Conservation (phyloP, 129 eudicot genomes). For the Ambrosia trifida region DNA sequence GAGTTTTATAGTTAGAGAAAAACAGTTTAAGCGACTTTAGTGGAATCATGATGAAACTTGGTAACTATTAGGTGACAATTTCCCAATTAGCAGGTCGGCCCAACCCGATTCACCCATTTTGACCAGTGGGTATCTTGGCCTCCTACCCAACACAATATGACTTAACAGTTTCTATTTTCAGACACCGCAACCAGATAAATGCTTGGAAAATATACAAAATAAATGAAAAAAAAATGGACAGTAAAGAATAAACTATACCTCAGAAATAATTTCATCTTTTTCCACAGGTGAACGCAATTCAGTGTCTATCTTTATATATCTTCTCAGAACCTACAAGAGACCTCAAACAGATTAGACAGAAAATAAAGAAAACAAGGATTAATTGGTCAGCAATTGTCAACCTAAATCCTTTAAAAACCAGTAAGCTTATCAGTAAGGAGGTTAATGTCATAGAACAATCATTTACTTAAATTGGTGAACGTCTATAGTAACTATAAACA, state of each 20-base stretch:
- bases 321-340: conserved; percentile 61
- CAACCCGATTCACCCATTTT: background rate
- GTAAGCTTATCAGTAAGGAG: background rate
- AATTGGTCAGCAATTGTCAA: background rate
- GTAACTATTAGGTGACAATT: background rate
- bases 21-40: background rate
- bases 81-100: background rate
- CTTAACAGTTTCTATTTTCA: background rate
- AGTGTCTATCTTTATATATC: conserved; percentile 55
- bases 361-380: background rate
- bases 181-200: background rate
- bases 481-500: background rate
- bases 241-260: conserved; percentile 46
- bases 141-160: background rate
- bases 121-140: background rate
- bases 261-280: conserved; percentile 73
- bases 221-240: background rate
- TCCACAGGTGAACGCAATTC: conserved; percentile 84
- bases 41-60: background rate
- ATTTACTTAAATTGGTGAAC: background rate
- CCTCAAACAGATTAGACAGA: conserved; percentile 25
- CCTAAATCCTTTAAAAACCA: background rate
- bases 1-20: background rate
- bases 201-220: background rate
- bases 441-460: background rate